A percentile compares a stretch with the other conserved stretches of the same genome.
Conservation (phyloP, 1,284 basidiomycete genomes). For the Irpex sp. region DNA sequence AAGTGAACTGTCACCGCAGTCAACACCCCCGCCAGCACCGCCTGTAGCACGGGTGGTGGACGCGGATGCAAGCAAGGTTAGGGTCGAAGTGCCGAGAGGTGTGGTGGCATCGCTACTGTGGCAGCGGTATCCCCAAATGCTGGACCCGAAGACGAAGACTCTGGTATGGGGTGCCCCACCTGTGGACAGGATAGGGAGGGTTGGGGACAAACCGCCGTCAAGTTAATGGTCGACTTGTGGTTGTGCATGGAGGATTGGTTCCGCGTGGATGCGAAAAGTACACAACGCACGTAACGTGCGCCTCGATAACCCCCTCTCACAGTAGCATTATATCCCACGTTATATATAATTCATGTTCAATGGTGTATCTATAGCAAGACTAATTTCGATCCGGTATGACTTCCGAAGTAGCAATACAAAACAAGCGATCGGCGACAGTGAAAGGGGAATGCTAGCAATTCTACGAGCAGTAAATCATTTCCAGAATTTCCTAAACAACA, state of each 20-base stretch:
- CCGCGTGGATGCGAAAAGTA: background rate
- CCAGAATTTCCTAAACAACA: background rate
- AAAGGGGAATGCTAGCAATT: background rate
- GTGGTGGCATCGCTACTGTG: constrained; percentile 45
- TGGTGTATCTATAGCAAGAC: constrained; percentile 8
- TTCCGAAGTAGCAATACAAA: background rate
- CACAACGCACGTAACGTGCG: background rate
- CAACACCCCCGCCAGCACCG: constrained; percentile 3
- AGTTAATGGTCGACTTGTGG: constrained; percentile 2
- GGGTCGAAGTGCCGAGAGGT: constrained; percentile 27
- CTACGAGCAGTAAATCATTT: background rate
- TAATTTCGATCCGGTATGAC: background rate
- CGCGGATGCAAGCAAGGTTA: constrained; percentile 6
- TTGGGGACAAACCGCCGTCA: constrained; percentile 20
- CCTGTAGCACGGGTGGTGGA: constrained; percentile 5
- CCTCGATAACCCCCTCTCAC: background rate
- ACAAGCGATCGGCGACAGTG: background rate
- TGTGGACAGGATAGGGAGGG: constrained; percentile 50
- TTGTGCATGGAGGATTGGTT: background rate
- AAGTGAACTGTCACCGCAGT: background rate
- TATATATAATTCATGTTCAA: background rate
- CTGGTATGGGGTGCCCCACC: constrained; percentile 69
- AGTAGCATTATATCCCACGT: background rate
- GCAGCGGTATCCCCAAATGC: constrained; percentile 40
- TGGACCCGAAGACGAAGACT: constrained; percentile 59